phyloP scores from a whole-genome alignment of 225 moss, liverwort and hornwort genomes.

The Marchantia polymorpha region DNA sequence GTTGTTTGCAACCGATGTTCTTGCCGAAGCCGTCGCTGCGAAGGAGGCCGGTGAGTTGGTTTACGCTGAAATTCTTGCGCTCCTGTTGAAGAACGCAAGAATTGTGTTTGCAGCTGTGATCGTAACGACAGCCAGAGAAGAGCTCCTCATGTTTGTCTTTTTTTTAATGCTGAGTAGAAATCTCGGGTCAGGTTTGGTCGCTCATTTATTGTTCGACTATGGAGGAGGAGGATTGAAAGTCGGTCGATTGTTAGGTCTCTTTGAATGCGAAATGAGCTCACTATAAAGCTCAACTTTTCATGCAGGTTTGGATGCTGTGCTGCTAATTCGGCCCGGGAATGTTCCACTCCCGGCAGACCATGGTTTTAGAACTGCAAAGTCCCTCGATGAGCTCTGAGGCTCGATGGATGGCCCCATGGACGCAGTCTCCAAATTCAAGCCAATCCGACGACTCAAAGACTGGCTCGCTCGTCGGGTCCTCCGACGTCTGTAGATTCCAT shows the following conservation, averaged over 20 bases:
- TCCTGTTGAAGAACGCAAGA: no score
- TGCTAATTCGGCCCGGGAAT: conserved; percentile 88
- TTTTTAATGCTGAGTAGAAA: background rate
- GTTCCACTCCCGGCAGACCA: conserved; percentile 80
- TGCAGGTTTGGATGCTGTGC: conserved; percentile 73
- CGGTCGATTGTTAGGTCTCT: background rate
- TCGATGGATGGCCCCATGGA: no score
- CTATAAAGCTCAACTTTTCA: background rate
- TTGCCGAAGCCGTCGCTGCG: conserved; percentile 89
- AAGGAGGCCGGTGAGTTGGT: conserved; percentile 64
- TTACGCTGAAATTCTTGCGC: background rate
- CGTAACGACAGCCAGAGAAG: background rate
- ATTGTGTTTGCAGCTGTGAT: background rate
- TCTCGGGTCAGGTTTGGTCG: background rate
- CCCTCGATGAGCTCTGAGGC: conserved; percentile 56
- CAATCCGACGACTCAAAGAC: no score
- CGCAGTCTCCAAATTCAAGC: no score
- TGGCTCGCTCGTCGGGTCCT: no score
- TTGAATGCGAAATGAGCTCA: background rate
- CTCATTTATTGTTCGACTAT: no score
- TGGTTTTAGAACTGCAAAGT: conserved; percentile 62
- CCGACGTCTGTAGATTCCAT: no score
- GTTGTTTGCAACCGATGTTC: conserved; percentile 90
- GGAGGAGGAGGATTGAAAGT: background rate
- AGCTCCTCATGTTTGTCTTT: background rate